Percentiles rank a stretch among this genome's conserved stretches.
Conservation (phyloP, 169 alveolate species). For the Fabrea salina region DNA sequence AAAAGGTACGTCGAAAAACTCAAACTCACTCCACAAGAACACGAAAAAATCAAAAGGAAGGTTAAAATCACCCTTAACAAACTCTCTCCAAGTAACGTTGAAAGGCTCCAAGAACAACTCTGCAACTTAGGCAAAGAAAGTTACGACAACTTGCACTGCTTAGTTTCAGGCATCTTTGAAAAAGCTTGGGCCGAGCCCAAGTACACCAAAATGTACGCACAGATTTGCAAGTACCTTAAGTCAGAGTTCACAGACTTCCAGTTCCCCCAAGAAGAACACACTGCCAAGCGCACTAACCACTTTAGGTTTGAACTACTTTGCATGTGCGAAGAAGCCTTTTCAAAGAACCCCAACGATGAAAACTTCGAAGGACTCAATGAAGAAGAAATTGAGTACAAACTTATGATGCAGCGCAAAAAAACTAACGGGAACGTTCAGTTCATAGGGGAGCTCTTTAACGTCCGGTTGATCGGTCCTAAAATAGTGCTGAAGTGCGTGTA, state of each 20-base stretch:
- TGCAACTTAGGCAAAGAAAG: background rate
- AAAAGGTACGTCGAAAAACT: background rate
- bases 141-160: background rate
- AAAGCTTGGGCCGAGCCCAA: constrained; percentile 31
- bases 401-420: background rate
- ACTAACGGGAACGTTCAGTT: constrained; percentile 26
- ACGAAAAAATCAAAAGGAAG: background rate
- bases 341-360: background rate
- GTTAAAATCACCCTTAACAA: constrained; percentile 20
- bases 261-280: background rate
- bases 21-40: background rate
- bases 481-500: constrained; percentile 8
- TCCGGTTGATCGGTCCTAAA: background rate
- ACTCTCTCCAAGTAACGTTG: constrained; percentile 19
- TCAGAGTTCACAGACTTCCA: background rate
- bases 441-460: constrained; percentile 23
- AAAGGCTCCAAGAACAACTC: background rate
- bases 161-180: constrained; percentile 29
- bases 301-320: background rate
- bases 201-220: constrained; percentile 25
- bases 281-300: background rate
- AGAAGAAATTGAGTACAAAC: background rate
- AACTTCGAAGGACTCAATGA: background rate
- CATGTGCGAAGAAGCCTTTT: constrained; percentile 17
- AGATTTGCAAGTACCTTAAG: background rate